A percentile compares a stretch with the other conserved stretches of the same genome.
These are phyloP conservation scores for Penicillium antarcticum DNA, from an alignment of 495 filamentous ascomycete genomes.

Conservation along the genomic window DNA sequence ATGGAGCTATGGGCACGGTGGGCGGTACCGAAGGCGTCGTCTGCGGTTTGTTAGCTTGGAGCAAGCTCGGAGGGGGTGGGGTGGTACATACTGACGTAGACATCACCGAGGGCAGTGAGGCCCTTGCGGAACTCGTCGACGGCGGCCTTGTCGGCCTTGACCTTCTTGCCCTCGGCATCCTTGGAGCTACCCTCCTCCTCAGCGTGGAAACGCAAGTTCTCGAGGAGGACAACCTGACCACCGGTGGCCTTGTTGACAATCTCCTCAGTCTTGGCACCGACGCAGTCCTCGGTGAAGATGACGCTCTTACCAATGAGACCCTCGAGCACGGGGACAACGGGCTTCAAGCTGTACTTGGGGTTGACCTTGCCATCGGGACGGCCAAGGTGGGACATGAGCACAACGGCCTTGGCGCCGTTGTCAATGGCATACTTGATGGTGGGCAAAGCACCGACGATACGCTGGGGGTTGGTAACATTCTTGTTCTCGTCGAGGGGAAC, in stretches of 20 bases:
- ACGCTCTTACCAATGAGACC: conserved; percentile 80
- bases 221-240: conserved; percentile 85
- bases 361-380: conserved; percentile 88
- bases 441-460: conserved; percentile 94
- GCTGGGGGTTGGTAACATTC: conserved; percentile 97
- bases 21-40: conserved; percentile 98
- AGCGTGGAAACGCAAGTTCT: conserved; percentile 96
- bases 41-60: conserved; percentile 43
- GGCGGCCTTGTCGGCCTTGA: conserved; percentile 90
- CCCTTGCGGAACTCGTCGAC: conserved; percentile 93
- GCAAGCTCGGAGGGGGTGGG: not conserved
- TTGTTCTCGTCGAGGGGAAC: conserved; percentile 87
- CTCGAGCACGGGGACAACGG: conserved; percentile 87
- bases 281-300: conserved; percentile 85
- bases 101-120: conserved; percentile 88
- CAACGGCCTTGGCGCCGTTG: conserved; percentile 87
- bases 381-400: conserved; percentile 98
- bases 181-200: conserved; percentile 96
- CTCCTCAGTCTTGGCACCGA: conserved; percentile 85
- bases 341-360: conserved; percentile 91
- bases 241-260: conserved; percentile 78
- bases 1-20: conserved; percentile 98
- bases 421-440: conserved; percentile 98
- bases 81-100: conserved; percentile 82
- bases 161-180: conserved; percentile 91